These are phyloP conservation scores for Limnanthes douglasii DNA, from an alignment of 345 rosid genomes.

Conservation along the genomic window DNA sequence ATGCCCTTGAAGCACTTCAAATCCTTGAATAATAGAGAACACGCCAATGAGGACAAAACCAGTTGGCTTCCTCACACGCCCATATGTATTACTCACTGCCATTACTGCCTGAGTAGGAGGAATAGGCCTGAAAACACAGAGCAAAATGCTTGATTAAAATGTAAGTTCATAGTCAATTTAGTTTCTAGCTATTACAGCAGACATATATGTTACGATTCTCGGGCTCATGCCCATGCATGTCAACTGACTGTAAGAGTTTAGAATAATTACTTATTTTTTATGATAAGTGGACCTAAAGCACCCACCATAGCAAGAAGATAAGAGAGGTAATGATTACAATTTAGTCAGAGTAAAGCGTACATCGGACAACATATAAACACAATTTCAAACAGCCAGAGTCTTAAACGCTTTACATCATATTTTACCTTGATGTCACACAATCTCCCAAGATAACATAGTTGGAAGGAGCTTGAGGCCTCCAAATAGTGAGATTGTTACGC, in stretches of 20 bases:
- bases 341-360: constrained; percentile 9
- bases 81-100: constrained; percentile 89
- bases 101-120: constrained; percentile 93
- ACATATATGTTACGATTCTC: too few species aligned
- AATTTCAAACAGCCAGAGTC: too few species aligned
- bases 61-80: constrained; percentile 84
- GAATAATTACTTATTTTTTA: too few species aligned
- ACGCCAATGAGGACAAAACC: constrained; percentile 60
- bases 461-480: constrained; percentile 95
- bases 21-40: constrained; percentile 47
- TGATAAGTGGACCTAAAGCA: too few species aligned
- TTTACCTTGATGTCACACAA: constrained; percentile 93
- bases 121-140: constrained; percentile 48
- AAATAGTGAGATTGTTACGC: constrained; percentile 64
- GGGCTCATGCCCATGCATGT: too few species aligned
- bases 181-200: too few species aligned
- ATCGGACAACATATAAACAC: constrained; percentile 7
- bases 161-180: too few species aligned
- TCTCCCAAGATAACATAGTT: constrained; percentile 95
- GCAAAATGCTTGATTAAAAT: background rate
- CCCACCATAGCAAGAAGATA: too few species aligned
- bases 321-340: too few species aligned
- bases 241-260: too few species aligned
- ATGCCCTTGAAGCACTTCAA: constrained; percentile 18
- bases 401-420: constrained; percentile 2